phyloP scores from a whole-genome alignment of 306 rosid species.

The Rubus idaeus region DNA sequence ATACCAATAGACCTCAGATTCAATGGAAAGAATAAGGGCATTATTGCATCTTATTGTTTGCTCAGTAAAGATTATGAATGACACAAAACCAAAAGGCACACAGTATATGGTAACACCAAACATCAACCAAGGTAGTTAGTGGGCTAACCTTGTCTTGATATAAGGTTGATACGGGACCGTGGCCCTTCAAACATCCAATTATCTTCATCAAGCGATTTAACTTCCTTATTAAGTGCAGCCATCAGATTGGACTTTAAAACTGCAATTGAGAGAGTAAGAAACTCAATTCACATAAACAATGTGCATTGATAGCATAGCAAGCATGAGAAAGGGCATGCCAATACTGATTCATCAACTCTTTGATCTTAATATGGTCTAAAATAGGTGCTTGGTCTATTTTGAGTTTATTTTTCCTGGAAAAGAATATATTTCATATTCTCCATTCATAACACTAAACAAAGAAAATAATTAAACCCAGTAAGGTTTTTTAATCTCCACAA shows the following conservation, averaged over 20 bases:
- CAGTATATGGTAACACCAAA: background rate
- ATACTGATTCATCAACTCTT: background rate
- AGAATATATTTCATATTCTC: background rate
- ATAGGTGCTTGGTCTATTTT: background rate
- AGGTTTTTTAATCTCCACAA: background rate
- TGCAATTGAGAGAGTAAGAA: conserved; percentile 29
- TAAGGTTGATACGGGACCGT: conserved; percentile 73
- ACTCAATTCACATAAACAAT: background rate
- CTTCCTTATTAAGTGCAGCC: conserved; percentile 86
- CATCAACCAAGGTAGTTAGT: conserved; percentile 10
- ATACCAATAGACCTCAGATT: too few relatives aligned
- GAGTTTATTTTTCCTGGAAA: background rate
- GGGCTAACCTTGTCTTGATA: conserved; percentile 57
- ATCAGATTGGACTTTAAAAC: conserved; percentile 68
- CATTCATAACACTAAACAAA: background rate
- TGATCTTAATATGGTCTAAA: background rate
- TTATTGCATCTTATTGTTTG: background rate
- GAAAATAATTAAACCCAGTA: background rate
- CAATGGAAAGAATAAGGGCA: background rate
- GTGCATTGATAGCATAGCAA: background rate
- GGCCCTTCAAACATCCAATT: conserved; percentile 97
- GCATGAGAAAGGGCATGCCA: background rate
- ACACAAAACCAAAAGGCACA: conserved; percentile 8
- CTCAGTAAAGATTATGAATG: conserved; percentile 4
- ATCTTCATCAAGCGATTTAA: conserved; percentile 83